Base-by-base conservation (phyloP, 805 yeast genomes). In the Hanseniaspora pseudoguilliermondii region DNA sequence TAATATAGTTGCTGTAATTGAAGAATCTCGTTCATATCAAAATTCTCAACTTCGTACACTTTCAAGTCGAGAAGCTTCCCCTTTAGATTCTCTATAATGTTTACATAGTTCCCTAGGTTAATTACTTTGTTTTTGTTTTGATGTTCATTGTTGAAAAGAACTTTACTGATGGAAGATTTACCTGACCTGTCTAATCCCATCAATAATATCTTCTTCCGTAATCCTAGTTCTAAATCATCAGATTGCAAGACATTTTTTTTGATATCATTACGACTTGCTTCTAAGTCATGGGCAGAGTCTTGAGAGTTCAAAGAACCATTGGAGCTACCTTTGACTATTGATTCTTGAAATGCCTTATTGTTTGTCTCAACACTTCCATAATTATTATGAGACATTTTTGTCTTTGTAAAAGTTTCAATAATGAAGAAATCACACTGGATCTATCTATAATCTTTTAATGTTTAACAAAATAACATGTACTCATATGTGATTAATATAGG, bases 141-240 rank as follows among this genome's bases (percentile, higher is more conserved):
- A 65, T 86, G 95, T 95, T 93, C 88, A 65, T 87, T 86, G 68
- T 91, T 96, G 69, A 93, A 93, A 1, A 93, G 95, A 15, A 93
- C 97, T 65, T 91, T 89, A 64, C 96, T 83, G 35, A 93, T 93
- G 3, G 97, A 89, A 9, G 96, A 87, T 69, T 93, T 93, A 15
- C 98, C 98, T 21, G 91, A 86, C 66, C 80, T 69, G 64, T 96
- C 78, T 38, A 89, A 76, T 1, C 97, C 97, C 96, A 89, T 86
- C 56, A 89, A 69, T 29, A 89, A 74, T 47, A 89, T 81, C 40
- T 89, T 84, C n/a, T 95, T 95, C 65, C 81, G 83, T 13, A 39
- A 15, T 2, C 56, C 56, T 10, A 53, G 34, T 29, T 46, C 21
- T 40, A 82, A 75, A 59, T 79, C 84, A 34, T 54, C 59, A 20